Evolutionary conservation across 129 eudicot genomes (phyloP).

Genomic region (Chrysanthemum seticuspe): DNA sequence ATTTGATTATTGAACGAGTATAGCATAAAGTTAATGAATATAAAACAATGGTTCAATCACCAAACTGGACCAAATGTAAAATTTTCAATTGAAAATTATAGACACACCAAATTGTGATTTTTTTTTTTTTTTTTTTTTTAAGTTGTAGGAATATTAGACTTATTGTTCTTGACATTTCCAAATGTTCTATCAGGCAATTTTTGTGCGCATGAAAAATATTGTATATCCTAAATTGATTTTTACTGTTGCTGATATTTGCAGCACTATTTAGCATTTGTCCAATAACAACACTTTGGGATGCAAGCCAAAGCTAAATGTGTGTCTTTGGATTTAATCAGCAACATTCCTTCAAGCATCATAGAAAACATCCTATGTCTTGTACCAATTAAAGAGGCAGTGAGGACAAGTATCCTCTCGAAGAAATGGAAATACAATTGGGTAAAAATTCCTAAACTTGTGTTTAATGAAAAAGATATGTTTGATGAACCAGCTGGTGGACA

Average conservation of each 20-base stretch:
- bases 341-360: constrained; percentile 3
- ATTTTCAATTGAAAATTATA: too few species aligned
- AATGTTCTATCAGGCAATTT: too few species aligned
- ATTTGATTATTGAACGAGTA: too few species aligned
- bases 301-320: background rate
- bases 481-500: background rate
- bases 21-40: too few species aligned
- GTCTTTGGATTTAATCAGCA: constrained; percentile 6
- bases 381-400: constrained; percentile 6
- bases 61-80: too few species aligned
- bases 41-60: too few species aligned
- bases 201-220: background rate
- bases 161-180: background rate
- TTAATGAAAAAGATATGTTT: background rate
- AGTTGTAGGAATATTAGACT: background rate
- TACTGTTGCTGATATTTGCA: background rate
- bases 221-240: background rate
- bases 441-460: constrained; percentile 21
- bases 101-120: too few species aligned
- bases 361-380: constrained; percentile 14
- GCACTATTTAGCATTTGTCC: background rate
- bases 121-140: background rate
- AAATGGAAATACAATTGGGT: constrained; percentile 20
- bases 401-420: constrained; percentile 16
- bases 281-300: background rate